Percentiles rank a stretch among this genome's conserved stretches.
phyloP scores from a whole-genome alignment of 2,329 filamentous ascomycete species.

The Zymoseptoria ardabiliae region DNA sequence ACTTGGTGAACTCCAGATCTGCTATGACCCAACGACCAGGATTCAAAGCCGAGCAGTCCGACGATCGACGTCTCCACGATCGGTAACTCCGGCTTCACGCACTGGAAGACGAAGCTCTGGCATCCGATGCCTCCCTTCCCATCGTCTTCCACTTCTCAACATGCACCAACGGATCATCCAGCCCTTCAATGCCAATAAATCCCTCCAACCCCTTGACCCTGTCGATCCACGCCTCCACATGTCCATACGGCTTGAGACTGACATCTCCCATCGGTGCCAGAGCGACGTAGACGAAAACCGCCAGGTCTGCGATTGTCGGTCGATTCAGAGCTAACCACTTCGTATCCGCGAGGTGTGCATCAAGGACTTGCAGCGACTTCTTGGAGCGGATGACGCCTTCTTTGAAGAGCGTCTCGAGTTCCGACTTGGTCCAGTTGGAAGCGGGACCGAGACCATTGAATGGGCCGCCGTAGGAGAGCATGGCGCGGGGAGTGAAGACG shows the following conservation, averaged over 20 bases:
- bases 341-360: not conserved
- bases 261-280: conserved; percentile 18
- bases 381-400: conserved; percentile 8
- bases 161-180: not conserved
- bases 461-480: conserved; percentile 16
- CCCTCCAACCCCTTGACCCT: conserved; percentile 1
- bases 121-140: not conserved
- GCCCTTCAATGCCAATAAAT: conserved; percentile 9
- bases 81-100: not conserved
- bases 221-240: conserved; percentile 9
- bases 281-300: conserved; percentile 17
- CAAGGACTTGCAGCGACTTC: conserved; percentile 11
- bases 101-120: not conserved
- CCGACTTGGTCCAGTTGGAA: conserved; percentile 49
- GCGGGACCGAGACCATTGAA: conserved; percentile 32
- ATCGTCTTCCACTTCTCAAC: conserved; percentile 2
- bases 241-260: conserved; percentile 9
- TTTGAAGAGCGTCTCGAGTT: conserved; percentile 43
- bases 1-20: not conserved
- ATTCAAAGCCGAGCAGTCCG: not conserved
- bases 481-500: conserved; percentile 17
- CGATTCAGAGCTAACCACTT: conserved; percentile 2
- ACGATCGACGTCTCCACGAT: not conserved
- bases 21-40: not conserved
- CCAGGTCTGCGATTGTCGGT: conserved; percentile 18